Evolutionary conservation across 2,329 filamentous ascomycete genomes (phyloP).

Genomic region (Lachnellula arida): DNA sequence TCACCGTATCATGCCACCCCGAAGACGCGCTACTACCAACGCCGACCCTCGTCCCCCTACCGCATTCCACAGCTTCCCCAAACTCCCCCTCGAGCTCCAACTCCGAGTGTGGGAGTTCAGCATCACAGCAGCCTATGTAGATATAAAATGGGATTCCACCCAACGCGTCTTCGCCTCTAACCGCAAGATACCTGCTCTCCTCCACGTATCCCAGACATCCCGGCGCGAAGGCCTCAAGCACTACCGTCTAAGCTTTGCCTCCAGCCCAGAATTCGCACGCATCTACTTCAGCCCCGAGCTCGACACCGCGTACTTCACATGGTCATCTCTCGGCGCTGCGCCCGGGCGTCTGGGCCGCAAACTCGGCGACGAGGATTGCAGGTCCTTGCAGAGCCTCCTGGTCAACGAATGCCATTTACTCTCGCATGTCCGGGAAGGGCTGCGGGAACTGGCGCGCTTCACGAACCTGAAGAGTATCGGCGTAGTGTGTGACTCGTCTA

Average conservation of each 20-base stretch:
- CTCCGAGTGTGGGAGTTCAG: not conserved
- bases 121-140: not conserved
- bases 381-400: slow-evolving; percentile 1
- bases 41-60: not conserved
- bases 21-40: no score
- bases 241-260: slow-evolving; percentile 5
- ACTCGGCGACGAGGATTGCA: slow-evolving; percentile 1
- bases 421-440: not conserved
- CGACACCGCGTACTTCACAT: slow-evolving; percentile 2
- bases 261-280: slow-evolving; percentile 6
- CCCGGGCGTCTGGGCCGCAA: slow-evolving; percentile 6
- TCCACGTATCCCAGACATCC: slow-evolving; percentile 5
- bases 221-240: slow-evolving; percentile 4
- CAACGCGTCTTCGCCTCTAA: slow-evolving; percentile 1
- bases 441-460: slow-evolving; percentile 6
- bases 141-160: slow-evolving; percentile 1
- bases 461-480: not conserved
- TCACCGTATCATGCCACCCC: no score
- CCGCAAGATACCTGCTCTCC: slow-evolving; percentile 1
- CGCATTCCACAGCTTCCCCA: not conserved
- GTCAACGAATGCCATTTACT: slow-evolving; percentile 4
- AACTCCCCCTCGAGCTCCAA: not conserved
- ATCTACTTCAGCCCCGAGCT: slow-evolving; percentile 5
- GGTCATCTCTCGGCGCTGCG: not conserved
- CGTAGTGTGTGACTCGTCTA: slow-evolving; percentile 4